Conservation (phyloP, 805 yeast species). For the Kodamaea leandrae region DNA sequence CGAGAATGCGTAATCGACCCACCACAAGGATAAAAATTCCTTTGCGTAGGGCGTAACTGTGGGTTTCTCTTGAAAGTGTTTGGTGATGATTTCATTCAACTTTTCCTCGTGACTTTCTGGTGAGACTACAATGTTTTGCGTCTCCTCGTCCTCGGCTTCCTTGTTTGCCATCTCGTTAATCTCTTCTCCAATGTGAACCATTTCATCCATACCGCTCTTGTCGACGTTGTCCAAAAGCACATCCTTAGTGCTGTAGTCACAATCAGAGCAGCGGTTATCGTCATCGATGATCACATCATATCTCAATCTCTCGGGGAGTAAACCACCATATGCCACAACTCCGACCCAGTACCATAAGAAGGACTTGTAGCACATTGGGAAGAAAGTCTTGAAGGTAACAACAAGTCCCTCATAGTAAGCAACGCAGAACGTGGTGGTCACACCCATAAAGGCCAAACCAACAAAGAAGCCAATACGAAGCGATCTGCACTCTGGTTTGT, state of each 20-base stretch:
- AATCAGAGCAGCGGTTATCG: slow-evolving; percentile 23
- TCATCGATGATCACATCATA: slow-evolving; percentile 60
- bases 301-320: slow-evolving; percentile 88
- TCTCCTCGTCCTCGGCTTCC: slow-evolving; percentile 2
- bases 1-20: slow-evolving; percentile 72
- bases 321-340: slow-evolving; percentile 80
- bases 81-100: slow-evolving; percentile 30
- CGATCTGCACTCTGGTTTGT: slow-evolving; percentile 79
- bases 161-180: slow-evolving; percentile 16
- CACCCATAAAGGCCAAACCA: slow-evolving; percentile 74
- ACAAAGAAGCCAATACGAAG: slow-evolving; percentile 78
- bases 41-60: slow-evolving; percentile 32
- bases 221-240: slow-evolving; percentile 34
- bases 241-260: slow-evolving; percentile 26
- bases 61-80: slow-evolving; percentile 37
- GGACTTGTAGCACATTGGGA: slow-evolving; percentile 68
- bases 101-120: slow-evolving; percentile 18
- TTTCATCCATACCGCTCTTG: slow-evolving; percentile 38
- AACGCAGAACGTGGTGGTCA: slow-evolving; percentile 58
- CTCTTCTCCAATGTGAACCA: slow-evolving; percentile 30
- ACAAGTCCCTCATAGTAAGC: slow-evolving; percentile 53
- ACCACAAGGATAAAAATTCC: slow-evolving; percentile 63
- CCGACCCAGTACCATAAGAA: slow-evolving; percentile 76
- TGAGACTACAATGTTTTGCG: slow-evolving; percentile 8
- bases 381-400: slow-evolving; percentile 51